phyloP scores from a whole-genome alignment of 257 asterid species.

The Schizonepeta tenuifolia region DNA sequence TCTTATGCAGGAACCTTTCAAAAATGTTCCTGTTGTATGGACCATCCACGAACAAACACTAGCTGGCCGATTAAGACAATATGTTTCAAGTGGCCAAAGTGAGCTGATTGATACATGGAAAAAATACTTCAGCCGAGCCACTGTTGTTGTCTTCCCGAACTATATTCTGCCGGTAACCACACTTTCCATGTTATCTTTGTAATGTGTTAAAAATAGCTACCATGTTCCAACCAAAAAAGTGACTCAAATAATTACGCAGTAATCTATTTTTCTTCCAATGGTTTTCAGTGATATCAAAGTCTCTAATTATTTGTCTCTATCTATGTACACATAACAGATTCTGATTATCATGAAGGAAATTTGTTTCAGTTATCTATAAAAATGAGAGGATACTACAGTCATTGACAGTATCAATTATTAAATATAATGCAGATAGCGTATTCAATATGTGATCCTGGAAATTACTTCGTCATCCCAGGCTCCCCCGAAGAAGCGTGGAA shows the following conservation, averaged over 20 bases:
- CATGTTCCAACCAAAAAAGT: constrained; percentile 8
- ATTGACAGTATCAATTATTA: constrained; percentile 2
- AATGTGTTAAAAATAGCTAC: background rate
- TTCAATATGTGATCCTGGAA: constrained; percentile 84
- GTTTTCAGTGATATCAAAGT: background rate
- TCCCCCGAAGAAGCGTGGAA: constrained; percentile 74
- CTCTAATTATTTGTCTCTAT: background rate
- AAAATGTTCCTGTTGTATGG: constrained; percentile 81
- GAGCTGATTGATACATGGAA: constrained; percentile 73
- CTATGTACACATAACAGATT: background rate
- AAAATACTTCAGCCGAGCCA: constrained; percentile 74
- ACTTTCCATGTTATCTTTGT: constrained; percentile 8
- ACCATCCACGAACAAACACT: constrained; percentile 81
- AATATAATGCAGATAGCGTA: constrained; percentile 66
- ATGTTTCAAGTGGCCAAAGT: constrained; percentile 57
- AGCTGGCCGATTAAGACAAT: constrained; percentile 60
- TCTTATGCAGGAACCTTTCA: constrained; percentile 96
- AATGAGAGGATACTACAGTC: background rate
- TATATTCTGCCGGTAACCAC: constrained; percentile 78
- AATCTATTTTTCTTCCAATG: too few species aligned
- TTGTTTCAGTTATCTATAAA: background rate
- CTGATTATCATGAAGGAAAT: constrained; percentile 11
- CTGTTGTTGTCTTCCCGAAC: constrained; percentile 85
- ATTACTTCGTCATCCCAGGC: constrained; percentile 88
- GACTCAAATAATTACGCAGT: background rate